Evolutionary conservation across 2,329 filamentous ascomycete genomes (phyloP), one percentile per base, ranked within the genome.

Genomic region (Diaporthe longicolla): DNA sequence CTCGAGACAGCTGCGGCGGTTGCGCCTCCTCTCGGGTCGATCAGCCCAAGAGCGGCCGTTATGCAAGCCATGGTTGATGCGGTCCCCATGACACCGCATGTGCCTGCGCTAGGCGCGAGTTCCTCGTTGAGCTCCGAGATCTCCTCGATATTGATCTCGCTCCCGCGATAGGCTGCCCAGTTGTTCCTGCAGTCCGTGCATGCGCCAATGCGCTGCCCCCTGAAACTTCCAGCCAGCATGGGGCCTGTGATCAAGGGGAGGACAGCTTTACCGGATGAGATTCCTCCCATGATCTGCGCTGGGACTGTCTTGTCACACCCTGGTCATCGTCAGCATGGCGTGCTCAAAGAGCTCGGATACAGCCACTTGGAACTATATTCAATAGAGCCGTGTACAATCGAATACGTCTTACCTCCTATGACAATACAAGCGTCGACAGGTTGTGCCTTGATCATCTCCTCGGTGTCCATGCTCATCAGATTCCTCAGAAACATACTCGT

Each of bases 61-160:
- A 94, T 90, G 8, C 93, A 95, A 1, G 94, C 93, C 94, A 97
- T 96, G 2, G 94, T 97, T 79, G 95, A 96, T 9, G 95, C 95
- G 0, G 95, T 97, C 76, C 94, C 97, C 95, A 97, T 97, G 24
- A 95, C 95, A 61, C 94, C 94, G 77, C 95, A 97, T 0, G 94
- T 95, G 40, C 95, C 95, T 1, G 91, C 90, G 15, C 92, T 94
- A 0, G 93, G 93, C 0, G 92, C 92, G 10, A 95, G 84, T 78
- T 94, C 93, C 59, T 94, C 92, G 75, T 94, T 95, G 37, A 95
- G 87, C 3, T 86, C 89, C 1, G 88, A 85, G 32, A 94, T 94
- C 74, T 94, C 93, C 79, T 94, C 93, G 2, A 94, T 89, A 76
- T 94, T 92, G 10, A 94, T 88, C 8, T 87, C 84, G 0, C 91